These are phyloP conservation scores for Fragaria iinumae DNA, from an alignment of 306 rosid genomes.

Conservation along the genomic window DNA sequence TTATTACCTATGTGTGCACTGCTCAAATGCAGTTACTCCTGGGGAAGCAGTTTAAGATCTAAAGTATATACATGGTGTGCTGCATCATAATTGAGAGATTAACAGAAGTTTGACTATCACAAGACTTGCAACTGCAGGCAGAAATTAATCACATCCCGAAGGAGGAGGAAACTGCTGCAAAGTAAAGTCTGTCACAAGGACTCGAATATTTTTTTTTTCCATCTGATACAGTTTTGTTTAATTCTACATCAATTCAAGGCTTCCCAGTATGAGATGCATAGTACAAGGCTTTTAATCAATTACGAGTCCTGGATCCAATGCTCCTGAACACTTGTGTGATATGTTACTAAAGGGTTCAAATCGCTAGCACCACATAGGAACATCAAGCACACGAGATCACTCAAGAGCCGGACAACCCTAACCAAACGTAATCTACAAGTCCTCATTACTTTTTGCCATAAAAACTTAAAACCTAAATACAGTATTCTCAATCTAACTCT, in stretches of 20 bases:
- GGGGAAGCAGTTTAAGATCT: not conserved
- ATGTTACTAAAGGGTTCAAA: not conserved
- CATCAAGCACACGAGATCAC: not conserved
- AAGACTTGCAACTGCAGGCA: not conserved
- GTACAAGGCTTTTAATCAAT: not conserved
- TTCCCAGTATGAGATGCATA: not conserved
- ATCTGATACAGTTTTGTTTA: not conserved
- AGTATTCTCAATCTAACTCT: not conserved
- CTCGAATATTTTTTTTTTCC: not conserved
- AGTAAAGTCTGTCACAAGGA: not conserved
- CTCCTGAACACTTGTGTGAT: not conserved
- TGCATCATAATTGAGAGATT: not conserved
- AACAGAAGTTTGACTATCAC: not conserved
- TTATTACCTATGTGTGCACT: constrained; percentile 1
- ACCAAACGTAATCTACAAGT: not conserved
- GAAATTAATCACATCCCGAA: not conserved
- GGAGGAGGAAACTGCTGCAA: not conserved
- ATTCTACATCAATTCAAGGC: not conserved
- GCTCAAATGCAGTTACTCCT: constrained; percentile 15
- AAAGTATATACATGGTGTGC: not conserved
- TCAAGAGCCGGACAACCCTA: not conserved
- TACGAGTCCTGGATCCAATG: not conserved
- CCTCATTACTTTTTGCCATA: not conserved
- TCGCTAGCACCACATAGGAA: not conserved
- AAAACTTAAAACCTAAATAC: not conserved